These are phyloP conservation scores for Sicyos edulis DNA, from an alignment of 306 rosid species.

Conservation along the genomic window DNA sequence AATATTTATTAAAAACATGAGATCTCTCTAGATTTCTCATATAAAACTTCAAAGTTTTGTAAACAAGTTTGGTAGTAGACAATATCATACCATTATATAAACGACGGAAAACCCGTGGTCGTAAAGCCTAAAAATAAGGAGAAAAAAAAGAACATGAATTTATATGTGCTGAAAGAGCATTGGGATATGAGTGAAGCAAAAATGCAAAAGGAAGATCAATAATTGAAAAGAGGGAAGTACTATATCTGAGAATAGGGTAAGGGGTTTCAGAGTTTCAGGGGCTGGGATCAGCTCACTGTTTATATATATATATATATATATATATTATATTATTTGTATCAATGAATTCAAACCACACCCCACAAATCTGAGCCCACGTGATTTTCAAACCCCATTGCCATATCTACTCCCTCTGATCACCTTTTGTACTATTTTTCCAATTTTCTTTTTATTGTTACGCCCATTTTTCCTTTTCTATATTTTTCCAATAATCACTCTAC, in stretches of 20 bases:
- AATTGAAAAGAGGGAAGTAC: slow-evolving; percentile 9
- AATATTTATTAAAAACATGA: no score
- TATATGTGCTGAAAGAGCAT: neutral
- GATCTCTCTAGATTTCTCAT: no score
- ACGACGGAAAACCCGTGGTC: neutral
- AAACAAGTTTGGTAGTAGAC: neutral
- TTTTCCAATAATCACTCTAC: neutral
- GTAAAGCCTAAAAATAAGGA: neutral
- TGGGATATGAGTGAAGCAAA: neutral
- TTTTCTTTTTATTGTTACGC: neutral
- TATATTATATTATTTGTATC: neutral
- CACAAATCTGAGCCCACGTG: neutral
- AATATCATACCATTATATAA: neutral
- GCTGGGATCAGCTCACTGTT: slow-evolving; percentile 15
- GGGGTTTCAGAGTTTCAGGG: neutral
- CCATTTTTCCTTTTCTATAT: neutral
- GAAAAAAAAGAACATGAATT: neutral
- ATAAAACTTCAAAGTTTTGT: no score
- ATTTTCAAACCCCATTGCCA: neutral
- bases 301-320: neutral
- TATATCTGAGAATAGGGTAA: slow-evolving; percentile 9
- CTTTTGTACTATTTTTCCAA: neutral
- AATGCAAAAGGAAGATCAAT: slow-evolving; percentile 8
- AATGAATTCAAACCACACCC: slow-evolving; percentile 5
- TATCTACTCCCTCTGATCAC: neutral